Base-by-base conservation (phyloP, 2,329 filamentous ascomycete genomes). In the Paracoccidioides brasiliensis region DNA sequence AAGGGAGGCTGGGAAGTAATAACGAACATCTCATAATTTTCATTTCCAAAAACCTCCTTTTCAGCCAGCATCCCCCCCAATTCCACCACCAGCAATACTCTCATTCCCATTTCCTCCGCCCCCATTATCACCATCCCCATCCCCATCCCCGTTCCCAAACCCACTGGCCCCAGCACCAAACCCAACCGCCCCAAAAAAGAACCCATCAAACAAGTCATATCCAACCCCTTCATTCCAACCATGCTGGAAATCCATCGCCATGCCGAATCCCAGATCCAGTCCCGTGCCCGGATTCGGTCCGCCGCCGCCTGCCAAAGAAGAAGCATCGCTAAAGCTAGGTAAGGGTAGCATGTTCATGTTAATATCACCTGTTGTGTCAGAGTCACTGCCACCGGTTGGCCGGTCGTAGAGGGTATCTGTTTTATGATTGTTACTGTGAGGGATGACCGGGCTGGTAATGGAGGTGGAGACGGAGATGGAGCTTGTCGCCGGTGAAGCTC, bases 121-220 rank as follows among this genome's bases (percentile, higher is more conserved):
- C 9, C 43, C 28, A 45, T 12, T 30, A 40, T 41, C 35, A 8
- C 15, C 35, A 51, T 37, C 5, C 1, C 22, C n/a, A 51, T 40
- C 35, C n/a, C 49, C 49, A 41, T 35, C 37, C 12, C 10, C 49
- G 28, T 14, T 30, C 22, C 37, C 49, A 40, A 40, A 40, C 28
- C 37, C 49, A 51, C 37, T 37, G 28, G 28, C 28, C 28, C 37
- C 49, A 51, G 32, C 15, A 8, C 49, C 49, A 51, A n/a, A 28
- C 15, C 49, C 49, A 9, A 28, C 37, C 10, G 70, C 72, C 8
- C 78, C 78, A 67, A 80, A 80, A 64, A 79, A 80, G 64, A 77
- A 80, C 3, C 76, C 78, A 61, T 79, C 76, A 60, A 80, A 74
- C 37, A 80, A 61, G 69, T 79, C 76, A 61, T 74, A 72, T 51